These are phyloP conservation scores for Myrmaecium sp. DNA, from an alignment of 2,329 filamentous ascomycete species.

Conservation along the genomic window DNA sequence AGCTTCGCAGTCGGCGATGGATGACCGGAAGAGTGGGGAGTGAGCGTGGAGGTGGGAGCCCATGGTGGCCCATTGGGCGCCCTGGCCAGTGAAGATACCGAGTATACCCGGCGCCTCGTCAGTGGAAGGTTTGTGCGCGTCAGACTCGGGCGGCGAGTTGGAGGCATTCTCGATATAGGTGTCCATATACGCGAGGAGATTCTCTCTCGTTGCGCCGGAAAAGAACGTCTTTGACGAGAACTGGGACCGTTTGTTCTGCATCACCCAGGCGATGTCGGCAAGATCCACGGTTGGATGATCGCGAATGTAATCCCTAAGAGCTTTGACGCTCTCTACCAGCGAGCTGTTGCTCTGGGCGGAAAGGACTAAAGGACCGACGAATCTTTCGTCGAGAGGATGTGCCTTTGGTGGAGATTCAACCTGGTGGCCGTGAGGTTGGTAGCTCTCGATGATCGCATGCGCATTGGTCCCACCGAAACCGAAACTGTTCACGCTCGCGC, in stretches of 20 bases:
- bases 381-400: too few species aligned
- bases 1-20: conserved; percentile 10
- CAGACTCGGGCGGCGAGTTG: too few species aligned
- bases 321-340: too few species aligned
- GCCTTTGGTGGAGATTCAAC: not conserved
- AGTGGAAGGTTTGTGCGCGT: not conserved
- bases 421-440: not conserved
- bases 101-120: conserved; percentile 7
- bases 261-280: conserved; percentile 6
- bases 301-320: too few species aligned
- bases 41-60: conserved; percentile 18
- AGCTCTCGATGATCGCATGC: conserved; percentile 11
- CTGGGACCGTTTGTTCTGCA: conserved; percentile 6
- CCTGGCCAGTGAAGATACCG: conserved; percentile 28
- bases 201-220: too few species aligned
- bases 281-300: too few species aligned
- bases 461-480: conserved; percentile 13
- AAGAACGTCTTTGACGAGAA: not conserved
- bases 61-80: conserved; percentile 26
- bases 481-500: conserved; percentile 11
- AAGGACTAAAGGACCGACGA: too few species aligned
- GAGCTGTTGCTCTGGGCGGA: too few species aligned
- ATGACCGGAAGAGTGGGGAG: conserved; percentile 7
- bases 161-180: too few species aligned
- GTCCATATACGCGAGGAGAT: too few species aligned